A percentile compares a stretch with the other conserved stretches of the same genome.
Evolutionary conservation across 805 yeast species (phyloP).

Genomic region (Blastobotrys parvus): DNA sequence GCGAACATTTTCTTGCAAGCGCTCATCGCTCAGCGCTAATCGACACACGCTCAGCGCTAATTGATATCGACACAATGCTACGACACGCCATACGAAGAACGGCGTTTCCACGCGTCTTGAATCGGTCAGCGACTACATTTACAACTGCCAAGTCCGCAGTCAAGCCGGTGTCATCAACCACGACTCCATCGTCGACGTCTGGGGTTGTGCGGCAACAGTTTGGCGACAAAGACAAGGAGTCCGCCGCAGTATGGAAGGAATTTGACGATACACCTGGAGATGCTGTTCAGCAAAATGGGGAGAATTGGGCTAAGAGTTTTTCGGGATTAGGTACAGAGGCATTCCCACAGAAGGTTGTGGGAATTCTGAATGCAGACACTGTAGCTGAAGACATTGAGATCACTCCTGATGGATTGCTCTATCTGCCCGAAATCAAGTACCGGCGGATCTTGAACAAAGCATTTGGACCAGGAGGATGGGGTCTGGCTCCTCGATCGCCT

Average conservation of each 20-base stretch:
- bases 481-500: slow-evolving; percentile 86
- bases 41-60: no score
- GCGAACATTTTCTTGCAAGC: no score
- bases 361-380: slow-evolving; percentile 55
- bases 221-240: background rate
- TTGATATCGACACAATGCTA: no score
- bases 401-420: slow-evolving; percentile 89
- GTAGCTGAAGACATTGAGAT: slow-evolving; percentile 74
- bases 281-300: slow-evolving; percentile 1
- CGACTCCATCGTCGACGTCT: background rate
- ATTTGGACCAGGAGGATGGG: slow-evolving; percentile 99
- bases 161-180: background rate
- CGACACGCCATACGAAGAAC: background rate
- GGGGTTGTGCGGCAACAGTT: background rate
- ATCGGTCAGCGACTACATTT: background rate
- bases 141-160: background rate
- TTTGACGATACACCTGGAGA: slow-evolving; percentile 5
- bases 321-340: slow-evolving; percentile 79
- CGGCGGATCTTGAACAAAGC: slow-evolving; percentile 81
- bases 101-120: background rate
- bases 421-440: slow-evolving; percentile 91
- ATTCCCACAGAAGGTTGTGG: slow-evolving; percentile 52
- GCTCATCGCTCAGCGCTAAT: no score
- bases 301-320: slow-evolving; percentile 78
- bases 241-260: slow-evolving; percentile 1